Conservation (phyloP, 2,329 filamentous ascomycete genomes). For the Lachnellula suecica region DNA sequence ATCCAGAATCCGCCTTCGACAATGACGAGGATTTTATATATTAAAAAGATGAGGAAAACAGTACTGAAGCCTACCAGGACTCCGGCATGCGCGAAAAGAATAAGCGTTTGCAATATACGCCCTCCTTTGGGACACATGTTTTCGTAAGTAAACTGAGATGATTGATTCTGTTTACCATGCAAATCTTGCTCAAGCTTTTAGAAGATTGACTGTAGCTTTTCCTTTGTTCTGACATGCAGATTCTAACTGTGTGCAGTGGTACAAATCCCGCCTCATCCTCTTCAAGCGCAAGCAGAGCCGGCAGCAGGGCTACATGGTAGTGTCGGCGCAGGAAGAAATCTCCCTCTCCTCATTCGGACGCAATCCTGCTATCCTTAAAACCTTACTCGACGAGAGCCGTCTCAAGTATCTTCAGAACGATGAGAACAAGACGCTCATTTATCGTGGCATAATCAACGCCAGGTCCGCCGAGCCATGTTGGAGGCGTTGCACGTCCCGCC, state of each 20-base stretch:
- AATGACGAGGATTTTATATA: slow-evolving; percentile 41
- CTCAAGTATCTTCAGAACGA: slow-evolving; percentile 53
- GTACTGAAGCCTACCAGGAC: slow-evolving; percentile 2
- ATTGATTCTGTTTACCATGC: background rate
- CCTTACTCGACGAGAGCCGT: slow-evolving; percentile 57
- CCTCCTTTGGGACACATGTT: slow-evolving; percentile 61
- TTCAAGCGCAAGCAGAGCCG: slow-evolving; percentile 52
- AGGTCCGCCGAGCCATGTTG: slow-evolving; percentile 50
- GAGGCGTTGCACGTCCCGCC: slow-evolving; percentile 58
- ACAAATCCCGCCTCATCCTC: slow-evolving; percentile 52
- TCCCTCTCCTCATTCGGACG: slow-evolving; percentile 61
- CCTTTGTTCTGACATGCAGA: no score
- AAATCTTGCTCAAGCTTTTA: background rate
- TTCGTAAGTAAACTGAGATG: slow-evolving; percentile 40
- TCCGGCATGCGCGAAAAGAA: no score
- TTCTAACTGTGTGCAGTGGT: slow-evolving; percentile 43
- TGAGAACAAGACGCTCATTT: slow-evolving; percentile 60
- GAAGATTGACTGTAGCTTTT: no score
- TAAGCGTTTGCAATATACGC: slow-evolving; percentile 52
- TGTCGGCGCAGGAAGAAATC: slow-evolving; percentile 54
- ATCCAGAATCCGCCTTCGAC: slow-evolving; percentile 38
- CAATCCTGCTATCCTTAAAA: slow-evolving; percentile 57
- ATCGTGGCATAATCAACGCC: slow-evolving; percentile 43
- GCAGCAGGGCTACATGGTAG: slow-evolving; percentile 34
- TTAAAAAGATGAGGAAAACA: slow-evolving; percentile 43